Percentiles rank a stretch among this genome's conserved stretches.
Conservation (phyloP, 495 filamentous ascomycete genomes). For the Sphaerosporella brunnea region DNA sequence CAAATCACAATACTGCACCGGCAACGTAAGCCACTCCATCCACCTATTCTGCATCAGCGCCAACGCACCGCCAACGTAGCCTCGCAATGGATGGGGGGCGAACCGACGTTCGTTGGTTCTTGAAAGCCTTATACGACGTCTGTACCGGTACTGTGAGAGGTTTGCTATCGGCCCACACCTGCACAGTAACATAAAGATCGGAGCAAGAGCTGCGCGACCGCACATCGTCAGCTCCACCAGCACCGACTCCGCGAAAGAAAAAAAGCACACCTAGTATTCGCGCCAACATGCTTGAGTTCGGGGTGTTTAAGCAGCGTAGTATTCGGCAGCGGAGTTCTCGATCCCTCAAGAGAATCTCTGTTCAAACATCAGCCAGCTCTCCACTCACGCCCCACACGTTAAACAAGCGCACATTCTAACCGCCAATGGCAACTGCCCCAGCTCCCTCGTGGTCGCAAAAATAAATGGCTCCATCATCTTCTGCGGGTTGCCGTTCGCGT, state of each 20-base stretch:
- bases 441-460: constrained; percentile 67
- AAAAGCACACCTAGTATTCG: constrained; percentile 41
- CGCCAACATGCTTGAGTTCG: constrained; percentile 68
- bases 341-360: constrained; percentile 74
- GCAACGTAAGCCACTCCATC: constrained; percentile 91
- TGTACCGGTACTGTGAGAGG: constrained; percentile 79
- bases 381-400: not conserved
- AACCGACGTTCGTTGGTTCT: constrained; percentile 41
- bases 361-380: constrained; percentile 14
- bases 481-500: not conserved
- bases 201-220: constrained; percentile 26
- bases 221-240: too few relatives aligned
- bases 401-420: constrained; percentile 54
- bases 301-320: constrained; percentile 61
- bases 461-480: constrained; percentile 73
- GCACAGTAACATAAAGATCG: constrained; percentile 80
- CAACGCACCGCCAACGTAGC: not conserved
- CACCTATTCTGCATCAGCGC: too few relatives aligned
- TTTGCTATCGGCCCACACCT: constrained; percentile 92
- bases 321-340: constrained; percentile 56
- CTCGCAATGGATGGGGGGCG: not conserved
- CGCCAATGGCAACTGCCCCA: constrained; percentile 52
- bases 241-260: too few relatives aligned
- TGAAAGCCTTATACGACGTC: constrained; percentile 81
- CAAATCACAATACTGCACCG: constrained; percentile 61